Base-by-base conservation (phyloP, 1,139 yeast species). In the Meyerozyma elateridarum region DNA sequence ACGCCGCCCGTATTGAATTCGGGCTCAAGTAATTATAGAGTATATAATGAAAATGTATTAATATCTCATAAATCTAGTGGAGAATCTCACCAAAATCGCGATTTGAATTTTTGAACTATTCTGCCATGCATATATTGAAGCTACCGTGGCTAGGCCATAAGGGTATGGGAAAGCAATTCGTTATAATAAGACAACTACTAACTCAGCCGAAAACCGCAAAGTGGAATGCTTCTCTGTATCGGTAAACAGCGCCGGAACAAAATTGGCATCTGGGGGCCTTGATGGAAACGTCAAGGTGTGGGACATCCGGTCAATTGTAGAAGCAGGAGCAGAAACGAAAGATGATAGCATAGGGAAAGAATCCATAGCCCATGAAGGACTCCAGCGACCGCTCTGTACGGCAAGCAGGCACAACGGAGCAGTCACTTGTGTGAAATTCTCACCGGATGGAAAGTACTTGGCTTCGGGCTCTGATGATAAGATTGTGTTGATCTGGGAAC, bases 391-490 rank as follows among this genome's bases (percentile, higher is more conserved):
- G 1, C 53, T 85, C 8, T 81, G 88, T 36, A 79, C 88, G 9
- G 82, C 84, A 88, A 79, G 85, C 30, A 67, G 94, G 40, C 95
- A 85, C 46, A 79, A 81, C 43, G 98, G 98, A 28, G 96, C 95
- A 2, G 97, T 93, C 3, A 91, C 97, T 1, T 79, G 87, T 32
- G 91, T 91, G 17, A 74, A 89, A 48, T 91, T 91, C 53, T 84
- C 95, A 0, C 97, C 97, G 0, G 85, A 84, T 49, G 96, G 96
- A 0, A 60, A 89, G 30, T 91, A 84, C 54, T 59, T 91, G 26
- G 98, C 97, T 0, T 78, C 93, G 20, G 98, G 98, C 0, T 85
- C 96, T 2, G 98, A 93, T 55, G 98, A 91, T 55, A 80, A 89
- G 42, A 85, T 91, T 33, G 75, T 89, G 30, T 67, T 91, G 36